These are phyloP conservation scores for Candida quercuum DNA, from an alignment of 805 yeast genomes.

Conservation along the genomic window DNA sequence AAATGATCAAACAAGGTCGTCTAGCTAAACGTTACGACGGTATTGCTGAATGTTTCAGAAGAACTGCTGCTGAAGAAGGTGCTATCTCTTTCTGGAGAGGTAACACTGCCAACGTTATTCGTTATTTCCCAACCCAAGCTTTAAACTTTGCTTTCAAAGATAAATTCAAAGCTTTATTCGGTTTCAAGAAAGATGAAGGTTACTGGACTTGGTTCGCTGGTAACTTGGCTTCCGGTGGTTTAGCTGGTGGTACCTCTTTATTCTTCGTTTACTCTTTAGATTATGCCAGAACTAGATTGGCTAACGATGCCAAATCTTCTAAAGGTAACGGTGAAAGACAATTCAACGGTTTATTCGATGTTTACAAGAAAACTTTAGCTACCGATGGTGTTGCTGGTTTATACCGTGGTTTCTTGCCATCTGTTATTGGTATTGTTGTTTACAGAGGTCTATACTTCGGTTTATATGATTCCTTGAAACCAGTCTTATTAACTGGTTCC, in stretches of 20 bases:
- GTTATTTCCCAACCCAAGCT: conserved; percentile 99
- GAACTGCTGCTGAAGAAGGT: conserved; percentile 95
- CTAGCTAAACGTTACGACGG: conserved; percentile 81
- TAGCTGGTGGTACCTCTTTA: conserved; percentile 95
- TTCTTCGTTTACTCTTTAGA: conserved; percentile 94
- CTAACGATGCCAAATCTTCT: conserved; percentile 93
- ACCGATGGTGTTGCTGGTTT: conserved; percentile 97
- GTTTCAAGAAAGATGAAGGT: conserved; percentile 93
- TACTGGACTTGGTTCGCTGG: conserved; percentile 95
- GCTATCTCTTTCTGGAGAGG: conserved; percentile 96
- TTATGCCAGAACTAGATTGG: conserved; percentile 98
- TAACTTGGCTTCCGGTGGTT: conserved; percentile 98
- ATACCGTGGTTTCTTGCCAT: conserved; percentile 99
- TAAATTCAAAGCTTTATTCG: conserved; percentile 90
- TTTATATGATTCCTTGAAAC: conserved; percentile 94
- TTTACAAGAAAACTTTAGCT: conserved; percentile 91
- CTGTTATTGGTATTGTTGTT: conserved; percentile 94
- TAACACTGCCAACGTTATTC: conserved; percentile 97
- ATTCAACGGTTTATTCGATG: conserved; percentile 96
- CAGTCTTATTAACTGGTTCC: conserved; percentile 89
- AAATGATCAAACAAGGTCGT: conserved; percentile 96
- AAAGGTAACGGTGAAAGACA: conserved; percentile 86
- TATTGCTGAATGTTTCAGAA: conserved; percentile 88
- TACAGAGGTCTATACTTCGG: conserved; percentile 99
- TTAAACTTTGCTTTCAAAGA: conserved; percentile 98